These are phyloP conservation scores for Parachaetomium inaequale DNA, from an alignment of 495 filamentous ascomycete species.

Conservation along the genomic window DNA sequence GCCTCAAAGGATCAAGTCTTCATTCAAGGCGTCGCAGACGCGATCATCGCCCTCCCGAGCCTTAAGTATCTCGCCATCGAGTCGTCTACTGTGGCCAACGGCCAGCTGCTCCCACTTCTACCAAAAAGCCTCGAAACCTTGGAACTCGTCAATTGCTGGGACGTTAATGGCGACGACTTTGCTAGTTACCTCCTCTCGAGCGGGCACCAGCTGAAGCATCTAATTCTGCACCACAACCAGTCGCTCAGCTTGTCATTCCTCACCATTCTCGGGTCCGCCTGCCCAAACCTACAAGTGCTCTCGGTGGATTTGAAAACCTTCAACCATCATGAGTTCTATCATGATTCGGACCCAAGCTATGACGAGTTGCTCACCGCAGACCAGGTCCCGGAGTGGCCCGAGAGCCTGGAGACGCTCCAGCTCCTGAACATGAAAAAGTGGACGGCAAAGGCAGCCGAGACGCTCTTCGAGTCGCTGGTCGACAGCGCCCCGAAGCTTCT, in stretches of 20 bases:
- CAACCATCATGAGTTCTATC: constrained; percentile 46
- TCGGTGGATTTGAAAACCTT: constrained; percentile 71
- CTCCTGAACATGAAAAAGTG: constrained; percentile 71
- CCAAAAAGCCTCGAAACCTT: constrained; percentile 61
- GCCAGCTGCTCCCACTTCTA: constrained; percentile 55
- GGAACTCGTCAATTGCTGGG: constrained; percentile 70
- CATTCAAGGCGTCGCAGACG: constrained; percentile 51
- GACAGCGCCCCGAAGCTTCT: constrained; percentile 60
- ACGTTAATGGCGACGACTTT: constrained; percentile 58
- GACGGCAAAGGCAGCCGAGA: constrained; percentile 57
- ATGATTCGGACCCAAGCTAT: constrained; percentile 69
- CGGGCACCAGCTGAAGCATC: constrained; percentile 57
- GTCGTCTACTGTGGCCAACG: constrained; percentile 61
- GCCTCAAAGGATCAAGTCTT: constrained; percentile 30
- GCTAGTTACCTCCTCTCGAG: constrained; percentile 56
- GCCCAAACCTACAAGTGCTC: constrained; percentile 64
- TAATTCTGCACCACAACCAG: constrained; percentile 72
- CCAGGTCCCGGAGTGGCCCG: constrained; percentile 73
- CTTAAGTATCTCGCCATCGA: constrained; percentile 64
- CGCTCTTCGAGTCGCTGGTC: constrained; percentile 72
- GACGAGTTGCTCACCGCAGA: constrained; percentile 53
- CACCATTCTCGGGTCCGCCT: constrained; percentile 54
- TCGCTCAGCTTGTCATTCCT: constrained; percentile 71
- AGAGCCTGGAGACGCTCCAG: constrained; percentile 63
- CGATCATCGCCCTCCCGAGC: constrained; percentile 56